Base-by-base conservation (phyloP, 805 yeast species). In the Candida verbasci region DNA sequence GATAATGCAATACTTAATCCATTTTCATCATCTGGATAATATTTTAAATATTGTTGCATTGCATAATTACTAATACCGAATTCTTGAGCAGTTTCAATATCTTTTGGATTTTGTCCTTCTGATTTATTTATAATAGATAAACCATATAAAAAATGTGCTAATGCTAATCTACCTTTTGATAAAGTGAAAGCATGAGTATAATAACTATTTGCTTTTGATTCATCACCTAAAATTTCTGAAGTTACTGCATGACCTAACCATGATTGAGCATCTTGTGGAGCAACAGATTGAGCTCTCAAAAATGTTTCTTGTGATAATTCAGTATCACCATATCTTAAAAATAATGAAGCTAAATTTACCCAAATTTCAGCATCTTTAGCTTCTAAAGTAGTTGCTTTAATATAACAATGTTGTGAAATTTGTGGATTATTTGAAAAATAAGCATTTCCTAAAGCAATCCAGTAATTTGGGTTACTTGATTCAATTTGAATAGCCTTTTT, bases 341-440 rank as follows among this genome's bases (percentile, higher is more conserved):
- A 89, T 24, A 93, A 63, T 6, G 84, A 73, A 0, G 95, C 96
- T 40, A 93, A 62, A 47, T 86, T 86, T 11, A 80, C 72, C 96
- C 97, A 93, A 4, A 80, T 72, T 12, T 62, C 62, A 3, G 82
- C 74, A 38, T 84, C 85, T 36, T 76, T 75, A 6, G 84, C 75
- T 32, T 85, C 81, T 26, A 88, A 58, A 0, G 85, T 70, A 2
- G 80, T 61, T 0, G 97, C 89, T 44, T 86, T 82, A 48, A 93
- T 84, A 49, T 85, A 86, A 55, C 96, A 87, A 60, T 93, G 99
- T 58, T 93, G 99, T 0, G 97, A 69, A 6, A 86, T 83, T 32
- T 74, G 72, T 0, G 91, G 80, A 45, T 78, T 83, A 3, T 68
- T 58, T 3, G 76, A 61, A 37, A 80, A 70, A 6, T 86, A 76